phyloP scores from a whole-genome alignment of 352 stramenopile genomes.

The Phytophthora pluvialis region DNA sequence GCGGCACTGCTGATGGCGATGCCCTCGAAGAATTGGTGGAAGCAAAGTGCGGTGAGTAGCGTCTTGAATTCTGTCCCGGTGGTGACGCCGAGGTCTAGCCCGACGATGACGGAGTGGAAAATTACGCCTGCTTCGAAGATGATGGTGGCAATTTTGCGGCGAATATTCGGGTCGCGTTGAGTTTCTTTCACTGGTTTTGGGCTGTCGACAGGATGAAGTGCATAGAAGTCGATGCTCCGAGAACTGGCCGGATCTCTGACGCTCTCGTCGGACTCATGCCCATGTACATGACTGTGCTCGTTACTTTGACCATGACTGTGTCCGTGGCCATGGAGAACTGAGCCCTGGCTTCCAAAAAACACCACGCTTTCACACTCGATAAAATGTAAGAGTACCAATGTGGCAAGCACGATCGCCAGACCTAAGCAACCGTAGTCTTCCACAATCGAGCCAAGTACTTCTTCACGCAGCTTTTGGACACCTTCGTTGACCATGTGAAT shows the following conservation, averaged over 20 bases:
- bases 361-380: slow-evolving; percentile 69
- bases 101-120: slow-evolving; percentile 78
- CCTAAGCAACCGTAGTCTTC: slow-evolving; percentile 56
- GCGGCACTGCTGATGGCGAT: slow-evolving; percentile 60
- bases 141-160: slow-evolving; percentile 47
- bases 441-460: slow-evolving; percentile 49
- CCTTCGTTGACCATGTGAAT: slow-evolving; percentile 74
- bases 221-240: not conserved
- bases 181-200: not conserved
- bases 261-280: not conserved
- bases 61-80: slow-evolving; percentile 54
- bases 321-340: slow-evolving; percentile 35
- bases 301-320: slow-evolving; percentile 17
- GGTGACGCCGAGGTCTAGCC: slow-evolving; percentile 65
- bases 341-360: slow-evolving; percentile 44
- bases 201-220: not conserved
- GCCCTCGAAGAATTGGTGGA: slow-evolving; percentile 84
- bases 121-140: slow-evolving; percentile 68
- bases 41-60: slow-evolving; percentile 61
- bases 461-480: slow-evolving; percentile 52
- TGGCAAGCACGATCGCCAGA: slow-evolving; percentile 61
- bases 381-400: slow-evolving; percentile 62
- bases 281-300: not conserved
- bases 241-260: not conserved
- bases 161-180: slow-evolving; percentile 5